Evolutionary conservation across 2,329 filamentous ascomycete genomes (phyloP), one percentile per base, ranked within the genome.

Genomic region (Fusarium albosuccineum): DNA sequence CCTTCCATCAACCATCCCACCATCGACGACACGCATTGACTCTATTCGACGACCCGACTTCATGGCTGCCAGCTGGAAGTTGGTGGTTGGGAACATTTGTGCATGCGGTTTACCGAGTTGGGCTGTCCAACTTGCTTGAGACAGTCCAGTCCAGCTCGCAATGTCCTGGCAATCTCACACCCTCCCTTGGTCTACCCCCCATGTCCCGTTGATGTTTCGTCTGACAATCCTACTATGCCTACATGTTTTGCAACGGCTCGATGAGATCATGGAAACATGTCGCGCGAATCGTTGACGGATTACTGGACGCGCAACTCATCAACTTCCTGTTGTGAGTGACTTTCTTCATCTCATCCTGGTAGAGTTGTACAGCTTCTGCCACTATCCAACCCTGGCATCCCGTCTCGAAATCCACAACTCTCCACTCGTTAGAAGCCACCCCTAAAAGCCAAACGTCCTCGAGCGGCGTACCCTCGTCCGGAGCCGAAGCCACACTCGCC

Each of bases 391-490:
- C 68, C 66, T 67, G 55, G 55, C 57, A 63, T 52, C 41, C 51
- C 56, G 57, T 63, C 56, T 50, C 52, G 62, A 60, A 68, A 60
- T 39, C 57, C 58, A 67, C 50, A 45, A 51, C 56, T 29, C 41
- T 69, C 64, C 67, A 64, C 62, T 66, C 52, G 29, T 44, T 52
- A 17, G 41, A 58, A 71, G 60, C 68, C 68, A 71, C 67, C 62
- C 70, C 68, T 72, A 71, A 62, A 72, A 70, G 60, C 46, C 52
- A 70, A 71, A 70, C 68, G 68, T 70, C 61, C 53, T 71, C 37
- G 62, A 67, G 59, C 49, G 60, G 68, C 62, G 64, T 63, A 64
- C 57, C 57, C 71, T 67, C 59, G 62, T 61, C 70, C 63, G 68
- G 62, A 67, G 65, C 71, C 62, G 66, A 73, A 73, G 68, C 67